Evolutionary conservation across 2,329 filamentous ascomycete species (phyloP), one percentile per base, ranked within the genome.

Genomic region (Penicillium sp.): DNA sequence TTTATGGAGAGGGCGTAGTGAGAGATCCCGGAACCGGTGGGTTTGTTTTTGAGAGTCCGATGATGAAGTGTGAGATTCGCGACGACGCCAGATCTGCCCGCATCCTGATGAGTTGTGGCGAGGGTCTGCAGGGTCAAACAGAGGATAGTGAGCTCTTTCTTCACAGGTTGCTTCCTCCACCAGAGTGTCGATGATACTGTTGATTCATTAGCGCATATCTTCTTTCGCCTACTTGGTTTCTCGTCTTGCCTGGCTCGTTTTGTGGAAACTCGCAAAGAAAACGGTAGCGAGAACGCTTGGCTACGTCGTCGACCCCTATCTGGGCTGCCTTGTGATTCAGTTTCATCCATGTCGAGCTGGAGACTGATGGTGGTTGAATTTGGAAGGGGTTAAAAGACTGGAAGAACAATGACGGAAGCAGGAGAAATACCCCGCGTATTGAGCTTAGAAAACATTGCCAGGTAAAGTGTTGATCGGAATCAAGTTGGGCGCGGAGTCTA

Each of bases 51-150:
- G 39, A 2, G 48, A 37, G 3, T 39, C 46, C 2, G 49, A 39
- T 1, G 43, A 33, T 9, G 51, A 47, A 8, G 35, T 33, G 5
- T 34, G 37, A 17, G 45, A 45, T 2, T 42, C 34, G 10, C 41
- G 37, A 13, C 44, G 37, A 18, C 30, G 30, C 43, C 47, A 51
- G 20, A 37, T 20, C 11, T 35, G 33, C 9, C 33, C 32, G 4
- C 35, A 18, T n/a, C 23, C 30, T 6, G 52, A 30, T 28, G 62
- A 55, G 16, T 63, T 64, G 32, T 65, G 63, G 17, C 56, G 50
- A 40, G 61, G 60, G 32, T 66, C 53, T n/a, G 39, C 44, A 18
- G 61, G 59, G 32, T 64, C 52, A 35, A 57, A 66, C 10, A 65
- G 23, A 2, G 62, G 60, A 41, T 65, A 66, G 41, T 64, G 56